Evolutionary conservation across 2,329 filamentous ascomycete species (phyloP).

Genomic region (Trichoderma atrobrunneum): DNA sequence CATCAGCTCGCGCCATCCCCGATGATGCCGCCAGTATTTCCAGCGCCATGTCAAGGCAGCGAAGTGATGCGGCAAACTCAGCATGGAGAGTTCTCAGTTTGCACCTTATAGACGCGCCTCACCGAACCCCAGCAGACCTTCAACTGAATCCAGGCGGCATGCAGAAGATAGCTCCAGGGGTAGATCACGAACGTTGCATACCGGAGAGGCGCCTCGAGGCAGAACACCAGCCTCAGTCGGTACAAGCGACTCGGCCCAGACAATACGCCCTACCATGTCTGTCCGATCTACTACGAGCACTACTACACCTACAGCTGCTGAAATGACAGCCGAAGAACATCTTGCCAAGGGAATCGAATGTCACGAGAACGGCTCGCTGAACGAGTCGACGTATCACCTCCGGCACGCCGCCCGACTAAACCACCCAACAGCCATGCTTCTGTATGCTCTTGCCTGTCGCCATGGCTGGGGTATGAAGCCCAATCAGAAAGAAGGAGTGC

Average conservation of each 20-base stretch:
- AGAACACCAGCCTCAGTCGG: conserved; percentile 47
- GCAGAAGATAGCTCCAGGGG: conserved; percentile 51
- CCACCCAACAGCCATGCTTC: conserved; percentile 88
- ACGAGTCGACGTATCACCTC: conserved; percentile 94
- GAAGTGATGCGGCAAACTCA: conserved; percentile 50
- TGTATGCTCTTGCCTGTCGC: conserved; percentile 90
- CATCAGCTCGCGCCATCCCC: conserved; percentile 40
- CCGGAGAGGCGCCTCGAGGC: conserved; percentile 40
- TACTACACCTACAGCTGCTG: conserved; percentile 58
- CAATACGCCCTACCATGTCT: conserved; percentile 42
- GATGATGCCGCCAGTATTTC: conserved; percentile 37
- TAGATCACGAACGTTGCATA: conserved; percentile 38
- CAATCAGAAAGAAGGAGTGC: conserved; percentile 84
- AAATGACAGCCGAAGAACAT: conserved; percentile 82
- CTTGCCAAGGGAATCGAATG: conserved; percentile 85
- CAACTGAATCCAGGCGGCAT: conserved; percentile 42
- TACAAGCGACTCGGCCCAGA: conserved; percentile 56
- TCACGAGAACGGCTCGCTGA: conserved; percentile 81
- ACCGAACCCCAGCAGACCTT: conserved; percentile 44
- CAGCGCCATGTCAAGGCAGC: conserved; percentile 42
- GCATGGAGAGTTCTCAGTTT: conserved; percentile 42
- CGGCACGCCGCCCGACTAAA: conserved; percentile 83
- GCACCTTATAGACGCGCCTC: conserved; percentile 43
- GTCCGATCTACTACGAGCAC: conserved; percentile 52
- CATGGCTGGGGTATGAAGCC: conserved; percentile 98